phyloP scores from a whole-genome alignment of 2,329 filamentous ascomycete genomes.

The Hypocreales sp. region DNA sequence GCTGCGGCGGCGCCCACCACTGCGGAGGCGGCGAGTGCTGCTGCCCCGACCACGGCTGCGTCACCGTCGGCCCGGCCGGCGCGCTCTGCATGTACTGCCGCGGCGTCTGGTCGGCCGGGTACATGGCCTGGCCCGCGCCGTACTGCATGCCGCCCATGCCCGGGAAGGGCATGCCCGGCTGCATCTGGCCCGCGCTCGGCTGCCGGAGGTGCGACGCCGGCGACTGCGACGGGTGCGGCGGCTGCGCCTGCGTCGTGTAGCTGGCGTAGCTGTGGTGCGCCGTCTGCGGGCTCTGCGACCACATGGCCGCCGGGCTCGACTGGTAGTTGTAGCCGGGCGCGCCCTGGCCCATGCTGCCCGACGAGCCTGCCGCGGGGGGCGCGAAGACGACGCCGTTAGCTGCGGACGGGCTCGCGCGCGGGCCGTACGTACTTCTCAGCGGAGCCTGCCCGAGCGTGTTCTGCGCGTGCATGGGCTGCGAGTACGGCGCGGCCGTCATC shows the following conservation, averaged over 20 bases:
- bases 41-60: constrained; percentile 40
- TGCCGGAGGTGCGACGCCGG: constrained; percentile 46
- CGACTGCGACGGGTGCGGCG: constrained; percentile 34
- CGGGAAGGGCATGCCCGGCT: constrained; percentile 45
- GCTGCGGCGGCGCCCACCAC: constrained; percentile 38
- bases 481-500: constrained; percentile 51
- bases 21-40: constrained; percentile 47
- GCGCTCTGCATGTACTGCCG: constrained; percentile 51
- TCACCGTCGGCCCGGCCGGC: constrained; percentile 31
- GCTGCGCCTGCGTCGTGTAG: constrained; percentile 37
- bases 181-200: constrained; percentile 38
- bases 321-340: constrained; percentile 50
- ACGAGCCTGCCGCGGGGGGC: too few relatives aligned
- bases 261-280: constrained; percentile 40
- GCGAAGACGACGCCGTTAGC: too few relatives aligned
- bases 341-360: constrained; percentile 34
- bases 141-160: constrained; percentile 46
- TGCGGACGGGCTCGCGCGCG: too few relatives aligned
- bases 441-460: too few relatives aligned
- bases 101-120: constrained; percentile 45
- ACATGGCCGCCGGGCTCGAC: constrained; percentile 32
- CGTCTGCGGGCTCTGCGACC: constrained; percentile 49
- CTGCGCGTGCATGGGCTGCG: constrained; percentile 55
- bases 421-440: too few relatives aligned
- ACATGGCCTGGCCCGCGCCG: constrained; percentile 39